These are phyloP conservation scores for Beauveria medogensis DNA, from an alignment of 2,329 filamentous ascomycete genomes.

Conservation along the genomic window DNA sequence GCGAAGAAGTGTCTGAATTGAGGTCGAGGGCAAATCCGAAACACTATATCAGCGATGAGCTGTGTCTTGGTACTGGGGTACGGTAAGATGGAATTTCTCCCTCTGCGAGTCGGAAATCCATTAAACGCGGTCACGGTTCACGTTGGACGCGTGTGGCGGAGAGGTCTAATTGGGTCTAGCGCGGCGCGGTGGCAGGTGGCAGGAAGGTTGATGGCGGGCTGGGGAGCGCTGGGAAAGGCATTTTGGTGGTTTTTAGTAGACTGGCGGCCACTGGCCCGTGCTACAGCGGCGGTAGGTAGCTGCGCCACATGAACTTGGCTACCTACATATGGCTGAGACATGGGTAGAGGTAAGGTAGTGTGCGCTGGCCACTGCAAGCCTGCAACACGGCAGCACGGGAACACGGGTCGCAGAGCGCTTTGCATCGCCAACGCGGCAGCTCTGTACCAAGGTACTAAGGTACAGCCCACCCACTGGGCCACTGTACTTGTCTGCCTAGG, in stretches of 20 bases:
- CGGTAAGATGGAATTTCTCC: slow-evolving; percentile 7
- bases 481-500: too few species aligned
- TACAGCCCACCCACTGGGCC: too few species aligned
- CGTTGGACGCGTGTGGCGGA: slow-evolving; percentile 13
- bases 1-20: not conserved
- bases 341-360: not conserved
- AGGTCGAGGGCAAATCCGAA: not conserved
- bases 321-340: not conserved
- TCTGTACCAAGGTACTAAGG: too few species aligned
- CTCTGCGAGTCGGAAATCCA: slow-evolving; percentile 4
- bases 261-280: too few species aligned
- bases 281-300: not conserved
- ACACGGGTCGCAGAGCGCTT: too few species aligned
- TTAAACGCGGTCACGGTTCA: slow-evolving; percentile 16
- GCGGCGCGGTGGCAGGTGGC: not conserved
- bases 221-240: not conserved
- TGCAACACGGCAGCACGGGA: not conserved
- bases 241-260: not conserved
- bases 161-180: not conserved
- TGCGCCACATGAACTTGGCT: not conserved
- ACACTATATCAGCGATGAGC: not conserved
- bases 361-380: not conserved
- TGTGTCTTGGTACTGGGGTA: not conserved
- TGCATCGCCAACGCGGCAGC: too few species aligned
- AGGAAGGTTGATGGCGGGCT: not conserved